Conservation (phyloP, 2,329 filamentous ascomycete species). For the Neoarthrinium moseri region DNA sequence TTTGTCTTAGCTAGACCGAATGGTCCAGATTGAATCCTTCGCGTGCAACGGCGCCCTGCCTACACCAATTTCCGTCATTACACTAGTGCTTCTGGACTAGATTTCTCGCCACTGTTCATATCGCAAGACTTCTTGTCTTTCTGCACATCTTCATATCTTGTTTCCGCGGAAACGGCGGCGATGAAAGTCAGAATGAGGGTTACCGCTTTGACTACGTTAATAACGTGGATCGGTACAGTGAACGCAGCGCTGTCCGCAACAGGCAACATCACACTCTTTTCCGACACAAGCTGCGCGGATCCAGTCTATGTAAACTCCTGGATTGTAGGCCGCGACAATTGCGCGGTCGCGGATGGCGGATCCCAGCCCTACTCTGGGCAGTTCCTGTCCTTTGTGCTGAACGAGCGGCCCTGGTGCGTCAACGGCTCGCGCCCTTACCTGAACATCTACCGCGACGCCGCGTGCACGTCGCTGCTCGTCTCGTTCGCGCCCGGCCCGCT, state of each 20-base stretch:
- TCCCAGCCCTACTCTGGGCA: neutral
- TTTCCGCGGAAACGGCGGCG: too few species aligned
- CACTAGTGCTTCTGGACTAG: too few species aligned
- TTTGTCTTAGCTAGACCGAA: too few species aligned
- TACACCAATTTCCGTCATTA: too few species aligned
- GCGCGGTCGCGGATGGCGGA: slow-evolving; percentile 5
- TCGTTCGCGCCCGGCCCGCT: slow-evolving; percentile 1
- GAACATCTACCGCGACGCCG: slow-evolving; percentile 10
- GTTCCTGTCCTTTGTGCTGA: slow-evolving; percentile 11
- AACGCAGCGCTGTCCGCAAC: slow-evolving; percentile 2
- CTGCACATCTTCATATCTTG: too few species aligned
- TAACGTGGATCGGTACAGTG: too few species aligned
- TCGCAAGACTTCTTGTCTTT: too few species aligned
- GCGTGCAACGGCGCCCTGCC: too few species aligned
- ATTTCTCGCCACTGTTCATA: too few species aligned
- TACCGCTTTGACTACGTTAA: too few species aligned
- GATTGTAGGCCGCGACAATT: slow-evolving; percentile 8
- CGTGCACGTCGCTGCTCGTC: slow-evolving; percentile 1
- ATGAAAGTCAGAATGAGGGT: too few species aligned
- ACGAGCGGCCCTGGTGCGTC: slow-evolving; percentile 11
- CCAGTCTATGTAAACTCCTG: slow-evolving; percentile 10
- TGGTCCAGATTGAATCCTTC: too few species aligned
- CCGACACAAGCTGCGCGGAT: slow-evolving; percentile 3
- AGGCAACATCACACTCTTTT: slow-evolving; percentile 9
- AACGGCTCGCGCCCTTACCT: slow-evolving; percentile 8